A percentile compares a stretch with the other conserved stretches of the same genome.
Evolutionary conservation across 345 rosid species (phyloP).

Genomic region (Citrus sp.): DNA sequence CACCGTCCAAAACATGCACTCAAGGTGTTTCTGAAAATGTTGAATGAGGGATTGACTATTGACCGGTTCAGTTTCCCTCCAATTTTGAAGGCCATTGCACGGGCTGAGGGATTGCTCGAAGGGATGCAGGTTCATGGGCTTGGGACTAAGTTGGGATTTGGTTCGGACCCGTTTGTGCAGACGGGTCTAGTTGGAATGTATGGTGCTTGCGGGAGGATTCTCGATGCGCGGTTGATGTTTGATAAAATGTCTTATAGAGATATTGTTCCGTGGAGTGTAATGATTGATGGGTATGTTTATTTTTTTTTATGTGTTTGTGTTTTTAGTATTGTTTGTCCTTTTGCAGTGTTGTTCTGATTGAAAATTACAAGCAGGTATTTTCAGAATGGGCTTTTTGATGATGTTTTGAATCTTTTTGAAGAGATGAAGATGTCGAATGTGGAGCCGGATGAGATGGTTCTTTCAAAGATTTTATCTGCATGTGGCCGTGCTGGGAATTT

Average conservation of each 20-base stretch:
- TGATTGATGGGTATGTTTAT: slow-evolving; percentile 50
- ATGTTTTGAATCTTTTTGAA: slow-evolving; percentile 59
- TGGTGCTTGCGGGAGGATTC: slow-evolving; percentile 30
- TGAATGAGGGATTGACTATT: slow-evolving; percentile 27
- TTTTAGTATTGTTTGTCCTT: background rate
- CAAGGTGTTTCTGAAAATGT: slow-evolving; percentile 30
- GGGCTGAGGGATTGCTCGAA: slow-evolving; percentile 36
- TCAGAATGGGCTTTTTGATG: slow-evolving; percentile 38
- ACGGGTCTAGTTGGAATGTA: slow-evolving; percentile 47
- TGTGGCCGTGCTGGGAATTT: slow-evolving; percentile 43
- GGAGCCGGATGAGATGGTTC: slow-evolving; percentile 50
- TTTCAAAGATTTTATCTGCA: slow-evolving; percentile 51
- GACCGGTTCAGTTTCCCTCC: slow-evolving; percentile 51
- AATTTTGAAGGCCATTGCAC: slow-evolving; percentile 41
- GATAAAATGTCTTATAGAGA: slow-evolving; percentile 53
- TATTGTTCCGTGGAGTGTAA: slow-evolving; percentile 55
- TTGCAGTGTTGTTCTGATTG: background rate
- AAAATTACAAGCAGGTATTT: slow-evolving; percentile 37
- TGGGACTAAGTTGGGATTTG: slow-evolving; percentile 39
- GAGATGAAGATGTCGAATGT: slow-evolving; percentile 51
- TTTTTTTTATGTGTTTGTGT: background rate
- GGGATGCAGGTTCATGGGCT: slow-evolving; percentile 62
- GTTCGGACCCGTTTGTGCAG: slow-evolving; percentile 55
- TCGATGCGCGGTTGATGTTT: slow-evolving; percentile 46
- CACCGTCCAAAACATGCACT: slow-evolving; percentile 26